Evolutionary conservation across 2,329 filamentous ascomycete genomes (phyloP), one percentile per base, ranked within the genome.

Genomic region (Ustulina deusta): DNA sequence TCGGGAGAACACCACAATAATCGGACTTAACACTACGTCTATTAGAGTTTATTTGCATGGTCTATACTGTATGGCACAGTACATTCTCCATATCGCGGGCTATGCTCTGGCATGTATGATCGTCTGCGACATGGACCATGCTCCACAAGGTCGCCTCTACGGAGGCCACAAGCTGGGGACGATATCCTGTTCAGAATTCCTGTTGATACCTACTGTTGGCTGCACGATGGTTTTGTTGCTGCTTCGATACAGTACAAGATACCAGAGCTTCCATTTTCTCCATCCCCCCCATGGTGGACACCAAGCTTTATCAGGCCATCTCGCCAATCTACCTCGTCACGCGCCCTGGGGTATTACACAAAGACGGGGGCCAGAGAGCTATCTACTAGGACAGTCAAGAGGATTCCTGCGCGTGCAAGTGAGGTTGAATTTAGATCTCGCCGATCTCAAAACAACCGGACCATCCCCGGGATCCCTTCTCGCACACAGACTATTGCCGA

Each of bases 291-390:
- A 48, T 69, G 54, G 25, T 20, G 6, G 42, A 60, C 25, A 63
- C 42, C 44, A 25, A n/a, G 49, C 32, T 25, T 65, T 15, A 69
- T 69, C 66, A 71, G 63, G 58, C 65, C 68, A 66, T 62, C 61
- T 70, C 65, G 65, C 58, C 68, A 66, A 65, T 66, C 58, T 60
- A 48, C 25, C 57, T 65, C 54, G 52, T 69, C 68, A 70, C 65
- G 62, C 61, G 40, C 52, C 38, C 58, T 17, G 59, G 54, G 22
- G 42, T 40, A 68, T 44, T 61, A 52, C 62, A 56, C 62, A 29
- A 61, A 51, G n/a, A 63, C 29, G 44, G 56, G 34, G 59, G 61
- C 59, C 11, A 52, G 44, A 40, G 38, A 40, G 59, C 51, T 48
- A 52, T 69, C 55, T 54, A 59, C 61, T 32, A 59, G 40, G 36